phyloP scores from a whole-genome alignment of 768 basidiomycete species.

The Pulveroboletus sp. region DNA sequence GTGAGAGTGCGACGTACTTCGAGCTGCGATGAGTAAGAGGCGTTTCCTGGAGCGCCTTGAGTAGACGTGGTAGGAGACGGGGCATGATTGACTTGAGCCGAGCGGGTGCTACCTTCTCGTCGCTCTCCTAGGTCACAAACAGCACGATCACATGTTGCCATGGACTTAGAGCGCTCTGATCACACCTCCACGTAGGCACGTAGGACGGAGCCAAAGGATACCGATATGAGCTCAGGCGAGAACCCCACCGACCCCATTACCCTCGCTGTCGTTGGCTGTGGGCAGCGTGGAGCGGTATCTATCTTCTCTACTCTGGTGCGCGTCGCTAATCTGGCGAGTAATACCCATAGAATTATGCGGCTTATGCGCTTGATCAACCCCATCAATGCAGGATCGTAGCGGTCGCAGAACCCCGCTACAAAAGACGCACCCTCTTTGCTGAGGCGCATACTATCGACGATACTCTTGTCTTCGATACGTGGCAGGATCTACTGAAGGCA shows the following conservation, averaged over 20 bases:
- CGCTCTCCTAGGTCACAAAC: too few species aligned
- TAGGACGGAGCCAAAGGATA: not conserved
- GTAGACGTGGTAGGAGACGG: conserved; percentile 65
- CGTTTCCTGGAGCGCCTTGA: conserved; percentile 36
- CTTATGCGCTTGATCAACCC: conserved; percentile 57
- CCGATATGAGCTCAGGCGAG: conserved; percentile 11
- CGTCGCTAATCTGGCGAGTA: not conserved
- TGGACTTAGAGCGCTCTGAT: too few species aligned
- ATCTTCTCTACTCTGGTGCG: not conserved
- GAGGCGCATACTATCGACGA: conserved; percentile 53
- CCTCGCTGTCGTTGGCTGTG: conserved; percentile 76
- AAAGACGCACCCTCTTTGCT: conserved; percentile 57
- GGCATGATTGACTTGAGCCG: conserved; percentile 45
- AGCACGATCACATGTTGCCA: too few species aligned
- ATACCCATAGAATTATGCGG: conserved; percentile 50
- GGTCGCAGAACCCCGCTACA: conserved; percentile 76
- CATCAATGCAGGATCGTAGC: conserved; percentile 71
- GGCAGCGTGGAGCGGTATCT: conserved; percentile 71
- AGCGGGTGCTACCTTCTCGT: too few species aligned
- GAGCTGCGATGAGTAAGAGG: conserved; percentile 6
- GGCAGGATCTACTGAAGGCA: conserved; percentile 64
- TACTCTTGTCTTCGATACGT: conserved; percentile 66
- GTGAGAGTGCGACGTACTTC: conserved; percentile 11
- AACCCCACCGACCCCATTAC: conserved; percentile 44
- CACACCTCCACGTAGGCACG: too few species aligned